These are phyloP conservation scores for Amphirosellinia nigrospora DNA, from an alignment of 495 filamentous ascomycete species.

Conservation along the genomic window DNA sequence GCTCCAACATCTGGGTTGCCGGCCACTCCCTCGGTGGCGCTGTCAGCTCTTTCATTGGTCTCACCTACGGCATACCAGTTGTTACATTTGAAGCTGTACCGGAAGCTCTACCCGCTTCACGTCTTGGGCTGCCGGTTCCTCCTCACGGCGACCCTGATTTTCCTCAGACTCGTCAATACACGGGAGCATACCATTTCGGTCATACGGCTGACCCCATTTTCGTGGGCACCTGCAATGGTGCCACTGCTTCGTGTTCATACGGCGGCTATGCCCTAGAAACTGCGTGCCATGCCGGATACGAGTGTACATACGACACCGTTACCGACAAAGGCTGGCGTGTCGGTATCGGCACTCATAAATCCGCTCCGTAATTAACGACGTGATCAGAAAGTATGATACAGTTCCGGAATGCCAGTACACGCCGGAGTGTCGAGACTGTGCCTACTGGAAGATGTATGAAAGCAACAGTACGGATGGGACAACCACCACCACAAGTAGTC, in stretches of 20 bases:
- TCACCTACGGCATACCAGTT: constrained; percentile 87
- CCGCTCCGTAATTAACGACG: constrained; percentile 79
- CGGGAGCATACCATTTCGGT: constrained; percentile 90
- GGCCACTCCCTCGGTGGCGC: constrained; percentile 93
- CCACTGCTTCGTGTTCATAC: constrained; percentile 84
- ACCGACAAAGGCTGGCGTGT: constrained; percentile 88
- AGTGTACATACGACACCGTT: constrained; percentile 92
- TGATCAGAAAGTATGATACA: constrained; percentile 78
- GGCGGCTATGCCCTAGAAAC: constrained; percentile 96
- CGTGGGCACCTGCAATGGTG: constrained; percentile 91
- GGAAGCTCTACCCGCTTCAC: constrained; percentile 83
- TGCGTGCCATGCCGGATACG: constrained; percentile 83
- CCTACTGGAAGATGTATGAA: constrained; percentile 90
- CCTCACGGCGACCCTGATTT: constrained; percentile 72
- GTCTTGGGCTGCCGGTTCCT: constrained; percentile 85
- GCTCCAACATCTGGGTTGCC: constrained; percentile 83
- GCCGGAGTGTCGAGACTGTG: constrained; percentile 86
- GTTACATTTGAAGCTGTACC: constrained; percentile 91
- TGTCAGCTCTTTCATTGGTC: constrained; percentile 80
- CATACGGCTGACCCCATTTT: constrained; percentile 95
- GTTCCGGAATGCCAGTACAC: constrained; percentile 74
- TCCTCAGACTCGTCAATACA: constrained; percentile 72
- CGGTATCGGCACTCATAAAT: constrained; percentile 85
- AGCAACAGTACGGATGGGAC: constrained; percentile 84
- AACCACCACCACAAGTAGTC: constrained; percentile 64